These are phyloP conservation scores for Cryptococcus maquisensis DNA, from an alignment of 1,284 basidiomycete genomes.

Conservation along the genomic window DNA sequence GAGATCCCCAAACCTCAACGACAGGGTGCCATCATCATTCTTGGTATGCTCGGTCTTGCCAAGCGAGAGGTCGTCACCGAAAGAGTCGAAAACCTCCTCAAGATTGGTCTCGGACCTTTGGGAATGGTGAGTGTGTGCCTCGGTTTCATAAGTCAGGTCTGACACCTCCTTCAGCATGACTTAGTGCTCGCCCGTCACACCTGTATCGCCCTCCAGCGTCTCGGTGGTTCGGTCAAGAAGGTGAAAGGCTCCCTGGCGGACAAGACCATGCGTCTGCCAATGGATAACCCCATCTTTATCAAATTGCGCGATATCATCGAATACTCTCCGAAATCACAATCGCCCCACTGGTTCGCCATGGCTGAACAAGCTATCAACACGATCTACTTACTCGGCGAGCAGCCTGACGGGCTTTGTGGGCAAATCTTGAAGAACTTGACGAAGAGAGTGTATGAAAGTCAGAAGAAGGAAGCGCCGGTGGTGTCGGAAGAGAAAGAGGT, in stretches of 20 bases:
- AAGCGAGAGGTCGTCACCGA: slow-evolving; percentile 80
- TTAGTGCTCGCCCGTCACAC: slow-evolving; percentile 88
- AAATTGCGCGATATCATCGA: slow-evolving; percentile 76
- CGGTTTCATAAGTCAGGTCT: background rate
- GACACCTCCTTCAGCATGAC: slow-evolving; percentile 59
- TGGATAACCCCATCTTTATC: slow-evolving; percentile 81
- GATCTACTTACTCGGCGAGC: slow-evolving; percentile 88
- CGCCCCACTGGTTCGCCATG: slow-evolving; percentile 92
- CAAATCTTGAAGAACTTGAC: slow-evolving; percentile 79
- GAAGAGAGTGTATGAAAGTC: slow-evolving; percentile 58
- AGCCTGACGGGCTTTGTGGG: slow-evolving; percentile 82
- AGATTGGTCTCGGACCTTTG: slow-evolving; percentile 78
- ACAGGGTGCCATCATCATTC: slow-evolving; percentile 86
- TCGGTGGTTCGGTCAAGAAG: slow-evolving; percentile 94
- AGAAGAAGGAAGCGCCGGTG: slow-evolving; percentile 4
- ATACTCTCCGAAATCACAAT: slow-evolving; percentile 68
- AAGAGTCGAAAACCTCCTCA: slow-evolving; percentile 76
- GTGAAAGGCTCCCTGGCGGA: slow-evolving; percentile 91
- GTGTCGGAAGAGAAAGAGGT: slow-evolving; percentile 4
- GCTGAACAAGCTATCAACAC: slow-evolving; percentile 97
- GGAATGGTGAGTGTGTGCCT: slow-evolving; percentile 60
- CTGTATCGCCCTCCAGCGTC: slow-evolving; percentile 83
- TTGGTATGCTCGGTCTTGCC: slow-evolving; percentile 92
- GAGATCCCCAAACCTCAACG: slow-evolving; percentile 76
- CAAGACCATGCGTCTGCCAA: slow-evolving; percentile 78